phyloP scores from a whole-genome alignment of 2,329 filamentous ascomycete species.

The Metarhizium guizhouense region DNA sequence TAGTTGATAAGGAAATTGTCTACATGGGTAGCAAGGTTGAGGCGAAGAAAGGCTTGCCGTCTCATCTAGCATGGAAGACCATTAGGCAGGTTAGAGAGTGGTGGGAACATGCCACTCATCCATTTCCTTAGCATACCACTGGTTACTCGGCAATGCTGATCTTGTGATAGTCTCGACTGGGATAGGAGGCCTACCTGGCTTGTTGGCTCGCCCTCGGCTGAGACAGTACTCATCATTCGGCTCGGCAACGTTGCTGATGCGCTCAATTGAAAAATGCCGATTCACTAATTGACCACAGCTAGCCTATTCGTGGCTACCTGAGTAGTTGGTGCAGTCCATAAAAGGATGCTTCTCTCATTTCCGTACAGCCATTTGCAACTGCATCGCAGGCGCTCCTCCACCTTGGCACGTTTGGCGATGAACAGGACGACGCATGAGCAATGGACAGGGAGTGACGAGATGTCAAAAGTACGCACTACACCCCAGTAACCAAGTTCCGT shows the following conservation, averaged over 20 bases:
- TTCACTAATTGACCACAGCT: neutral
- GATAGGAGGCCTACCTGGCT: neutral
- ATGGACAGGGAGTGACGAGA: neutral
- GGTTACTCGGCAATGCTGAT: neutral
- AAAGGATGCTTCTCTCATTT: neutral
- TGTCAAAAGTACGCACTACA: too few species aligned
- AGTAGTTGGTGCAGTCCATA: neutral
- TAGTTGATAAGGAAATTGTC: neutral
- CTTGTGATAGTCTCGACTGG: neutral
- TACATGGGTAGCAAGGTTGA: neutral
- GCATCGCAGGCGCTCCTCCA: neutral
- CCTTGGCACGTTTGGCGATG: neutral
- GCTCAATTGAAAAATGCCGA: neutral
- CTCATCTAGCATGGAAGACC: neutral
- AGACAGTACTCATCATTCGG: neutral
- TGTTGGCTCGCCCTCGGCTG: neutral
- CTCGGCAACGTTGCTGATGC: constrained; percentile 8
- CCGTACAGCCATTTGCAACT: too few species aligned
- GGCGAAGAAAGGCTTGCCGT: neutral
- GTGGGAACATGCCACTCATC: constrained; percentile 5
- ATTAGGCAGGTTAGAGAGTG: neutral
- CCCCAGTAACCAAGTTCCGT: too few species aligned
- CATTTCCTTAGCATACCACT: neutral
- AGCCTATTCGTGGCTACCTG: neutral
- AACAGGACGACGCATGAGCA: neutral